Evolutionary conservation across 1,139 yeast genomes (phyloP).

Genomic region (Yamadazyma conglobata): DNA sequence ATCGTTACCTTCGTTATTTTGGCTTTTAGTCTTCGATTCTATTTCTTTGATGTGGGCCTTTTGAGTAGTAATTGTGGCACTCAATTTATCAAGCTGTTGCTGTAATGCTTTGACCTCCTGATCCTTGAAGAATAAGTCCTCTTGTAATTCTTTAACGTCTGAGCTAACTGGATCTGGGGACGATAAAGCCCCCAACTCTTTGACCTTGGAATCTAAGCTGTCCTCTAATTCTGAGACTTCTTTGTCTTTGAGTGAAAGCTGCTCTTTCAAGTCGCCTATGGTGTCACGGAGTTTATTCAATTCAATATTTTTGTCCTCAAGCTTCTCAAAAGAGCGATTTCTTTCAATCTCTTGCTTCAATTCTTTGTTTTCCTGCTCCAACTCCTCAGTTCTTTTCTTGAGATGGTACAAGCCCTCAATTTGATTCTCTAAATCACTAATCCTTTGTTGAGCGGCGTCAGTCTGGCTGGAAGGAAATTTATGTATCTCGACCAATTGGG

Average conservation of each 20-base stretch:
- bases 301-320: constrained; percentile 15
- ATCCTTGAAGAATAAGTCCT: constrained; percentile 15
- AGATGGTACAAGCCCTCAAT: constrained; percentile 6
- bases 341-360: constrained; percentile 14
- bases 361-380: constrained; percentile 12
- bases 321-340: constrained; percentile 12
- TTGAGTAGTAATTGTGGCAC: constrained; percentile 10
- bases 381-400: constrained; percentile 3
- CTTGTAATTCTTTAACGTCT: constrained; percentile 9
- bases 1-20: not conserved
- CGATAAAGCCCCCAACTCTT: constrained; percentile 5
- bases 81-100: constrained; percentile 15
- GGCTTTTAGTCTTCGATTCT: constrained; percentile 3
- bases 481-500: constrained; percentile 12
- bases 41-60: constrained; percentile 12
- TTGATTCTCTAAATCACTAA: constrained; percentile 8
- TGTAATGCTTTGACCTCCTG: constrained; percentile 16
- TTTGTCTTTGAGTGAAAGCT: constrained; percentile 12
- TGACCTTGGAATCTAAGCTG: constrained; percentile 7
- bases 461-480: constrained; percentile 11
- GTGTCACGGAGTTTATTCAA: constrained; percentile 13
- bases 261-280: constrained; percentile 24
- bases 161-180: constrained; percentile 1
- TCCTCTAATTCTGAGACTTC: constrained; percentile 12
- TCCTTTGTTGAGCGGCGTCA: constrained; percentile 3